These are phyloP conservation scores for Mallotus nudiflorus DNA, from an alignment of 345 rosid species.

Conservation along the genomic window DNA sequence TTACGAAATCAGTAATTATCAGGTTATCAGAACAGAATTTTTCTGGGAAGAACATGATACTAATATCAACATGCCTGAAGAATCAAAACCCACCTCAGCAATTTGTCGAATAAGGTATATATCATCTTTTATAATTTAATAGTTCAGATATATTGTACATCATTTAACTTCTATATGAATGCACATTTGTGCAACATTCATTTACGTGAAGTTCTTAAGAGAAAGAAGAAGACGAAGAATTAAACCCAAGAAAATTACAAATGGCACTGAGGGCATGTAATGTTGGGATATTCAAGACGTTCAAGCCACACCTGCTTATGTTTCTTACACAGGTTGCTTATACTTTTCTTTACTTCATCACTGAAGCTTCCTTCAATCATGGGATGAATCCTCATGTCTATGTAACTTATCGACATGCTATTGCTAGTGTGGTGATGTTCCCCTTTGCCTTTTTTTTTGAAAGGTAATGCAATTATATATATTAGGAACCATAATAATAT, in stretches of 20 bases:
- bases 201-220: background rate
- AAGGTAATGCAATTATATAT: slow-evolving; percentile 39
- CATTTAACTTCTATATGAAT: slow-evolving; percentile 1
- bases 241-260: background rate
- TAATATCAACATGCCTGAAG: slow-evolving; percentile 25
- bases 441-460: slow-evolving; percentile 65
- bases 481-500: no score
- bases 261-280: slow-evolving; percentile 12
- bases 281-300: slow-evolving; percentile 21
- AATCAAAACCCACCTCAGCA: background rate
- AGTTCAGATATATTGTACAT: no score
- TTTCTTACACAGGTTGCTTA: slow-evolving; percentile 46
- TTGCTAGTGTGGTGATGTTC: slow-evolving; percentile 40
- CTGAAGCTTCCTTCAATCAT: slow-evolving; percentile 68
- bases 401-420: slow-evolving; percentile 61
- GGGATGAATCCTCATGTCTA: slow-evolving; percentile 76
- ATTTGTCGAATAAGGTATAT: no score
- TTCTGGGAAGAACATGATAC: slow-evolving; percentile 33
- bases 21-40: no score
- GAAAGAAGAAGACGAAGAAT: background rate
- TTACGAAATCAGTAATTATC: no score
- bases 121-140: no score
- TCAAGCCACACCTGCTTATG: slow-evolving; percentile 63
- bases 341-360: slow-evolving; percentile 54
- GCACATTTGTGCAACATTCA: background rate